Evolutionary conservation across 148 eudicot genomes (phyloP).

Genomic region (Diospyros lotus): DNA sequence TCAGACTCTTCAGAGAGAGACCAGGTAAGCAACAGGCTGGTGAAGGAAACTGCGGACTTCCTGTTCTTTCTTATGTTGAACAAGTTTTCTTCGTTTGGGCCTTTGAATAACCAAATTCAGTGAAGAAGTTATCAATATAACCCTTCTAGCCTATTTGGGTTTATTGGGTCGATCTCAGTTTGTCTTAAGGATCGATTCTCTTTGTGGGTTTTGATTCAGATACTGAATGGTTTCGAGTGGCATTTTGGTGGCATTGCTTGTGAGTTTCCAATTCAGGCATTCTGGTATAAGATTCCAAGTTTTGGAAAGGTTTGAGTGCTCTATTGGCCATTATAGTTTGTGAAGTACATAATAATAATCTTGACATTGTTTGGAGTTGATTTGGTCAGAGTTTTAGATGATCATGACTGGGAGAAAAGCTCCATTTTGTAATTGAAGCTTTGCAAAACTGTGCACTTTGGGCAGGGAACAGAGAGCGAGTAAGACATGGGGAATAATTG

Average conservation of each 20-base stretch:
- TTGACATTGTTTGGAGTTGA: too few relatives aligned
- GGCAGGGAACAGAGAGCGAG: not conserved
- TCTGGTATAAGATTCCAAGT: not conserved
- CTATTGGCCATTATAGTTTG: not conserved
- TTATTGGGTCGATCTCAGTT: too few relatives aligned
- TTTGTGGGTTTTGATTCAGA: not conserved
- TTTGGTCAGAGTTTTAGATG: too few relatives aligned
- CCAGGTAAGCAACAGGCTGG: not conserved
- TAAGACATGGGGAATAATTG: slow-evolving; percentile 63
- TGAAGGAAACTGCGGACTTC: not conserved
- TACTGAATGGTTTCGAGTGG: not conserved
- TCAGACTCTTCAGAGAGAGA: not conserved
- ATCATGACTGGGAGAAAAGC: too few relatives aligned
- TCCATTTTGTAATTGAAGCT: too few relatives aligned
- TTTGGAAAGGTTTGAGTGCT: not conserved
- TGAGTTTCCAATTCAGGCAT: not conserved
- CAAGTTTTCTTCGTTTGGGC: not conserved
- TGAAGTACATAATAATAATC: not conserved
- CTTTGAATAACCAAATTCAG: not conserved
- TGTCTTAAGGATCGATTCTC: not conserved
- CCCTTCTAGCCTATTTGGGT: not conserved
- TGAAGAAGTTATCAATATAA: not conserved
- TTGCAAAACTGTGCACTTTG: not conserved
- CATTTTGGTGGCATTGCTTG: not conserved
- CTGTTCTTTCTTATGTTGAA: not conserved